phyloP scores from a whole-genome alignment of 2,329 filamentous ascomycete species.

The Pezicula neosporulosa region DNA sequence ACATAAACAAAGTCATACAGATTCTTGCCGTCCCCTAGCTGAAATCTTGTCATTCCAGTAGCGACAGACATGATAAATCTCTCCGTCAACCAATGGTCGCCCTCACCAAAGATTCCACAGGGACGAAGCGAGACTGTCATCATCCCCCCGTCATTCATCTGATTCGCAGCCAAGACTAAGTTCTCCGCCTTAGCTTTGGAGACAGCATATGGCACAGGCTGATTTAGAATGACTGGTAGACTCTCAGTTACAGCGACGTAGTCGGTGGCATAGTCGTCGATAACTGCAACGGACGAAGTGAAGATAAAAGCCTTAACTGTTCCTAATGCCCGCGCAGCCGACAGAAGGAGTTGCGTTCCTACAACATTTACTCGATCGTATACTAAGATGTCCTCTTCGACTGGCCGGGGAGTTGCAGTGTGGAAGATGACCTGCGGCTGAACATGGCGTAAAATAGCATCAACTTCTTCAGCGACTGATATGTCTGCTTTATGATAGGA shows the following conservation, averaged over 20 bases:
- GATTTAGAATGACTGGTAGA: conserved; percentile 14
- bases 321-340: conserved; percentile 41
- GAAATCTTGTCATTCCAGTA: neutral
- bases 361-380: conserved; percentile 43
- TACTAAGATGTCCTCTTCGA: conserved; percentile 13
- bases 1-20: conserved; percentile 34
- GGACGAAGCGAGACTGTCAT: conserved; percentile 47
- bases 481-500: conserved; percentile 47
- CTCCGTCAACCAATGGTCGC: conserved; percentile 27
- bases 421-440: conserved; percentile 45
- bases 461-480: conserved; percentile 38
- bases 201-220: conserved; percentile 18
- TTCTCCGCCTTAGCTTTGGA: conserved; percentile 20
- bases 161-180: conserved; percentile 18
- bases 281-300: conserved; percentile 17
- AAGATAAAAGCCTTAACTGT: conserved; percentile 37
- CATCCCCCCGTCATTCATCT: conserved; percentile 35
- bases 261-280: conserved; percentile 11
- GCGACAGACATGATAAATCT: conserved; percentile 39
- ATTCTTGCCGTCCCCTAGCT: neutral
- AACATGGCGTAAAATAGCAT: conserved; percentile 36
- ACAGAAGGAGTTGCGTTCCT: conserved; percentile 44
- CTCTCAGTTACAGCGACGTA: conserved; percentile 18
- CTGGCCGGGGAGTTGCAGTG: conserved; percentile 41
- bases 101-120: conserved; percentile 49